These are phyloP conservation scores for Cardamine resedifolia DNA, from an alignment of 345 rosid species.

Conservation along the genomic window DNA sequence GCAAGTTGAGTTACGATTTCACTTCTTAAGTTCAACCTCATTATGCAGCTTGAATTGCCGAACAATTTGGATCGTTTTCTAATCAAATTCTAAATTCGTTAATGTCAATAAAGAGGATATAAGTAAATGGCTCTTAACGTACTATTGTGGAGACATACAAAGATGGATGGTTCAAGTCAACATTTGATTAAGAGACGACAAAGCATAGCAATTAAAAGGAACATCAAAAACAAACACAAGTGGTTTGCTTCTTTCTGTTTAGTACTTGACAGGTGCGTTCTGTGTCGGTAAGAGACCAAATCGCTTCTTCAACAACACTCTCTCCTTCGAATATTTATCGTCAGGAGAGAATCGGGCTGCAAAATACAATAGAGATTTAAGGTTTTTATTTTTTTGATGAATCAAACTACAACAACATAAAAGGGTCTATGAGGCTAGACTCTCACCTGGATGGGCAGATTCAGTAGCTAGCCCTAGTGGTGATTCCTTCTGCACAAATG, in stretches of 20 bases:
- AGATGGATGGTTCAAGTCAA: conserved; percentile 3
- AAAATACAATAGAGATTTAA: background rate
- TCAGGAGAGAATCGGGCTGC: conserved; percentile 93
- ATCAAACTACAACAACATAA: background rate
- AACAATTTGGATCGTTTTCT: background rate
- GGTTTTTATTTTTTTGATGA: background rate
- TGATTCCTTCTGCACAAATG: conserved; percentile 66
- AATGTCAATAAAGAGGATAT: background rate
- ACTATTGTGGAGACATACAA: conserved; percentile 6
- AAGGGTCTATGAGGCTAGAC: background rate
- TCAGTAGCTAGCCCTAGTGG: conserved; percentile 68
- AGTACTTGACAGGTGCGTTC: conserved; percentile 65
- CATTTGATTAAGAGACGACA: conserved; percentile 10
- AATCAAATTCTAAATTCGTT: background rate
- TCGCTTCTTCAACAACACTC: conserved; percentile 75
- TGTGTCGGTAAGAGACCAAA: conserved; percentile 81
- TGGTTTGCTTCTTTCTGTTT: background rate
- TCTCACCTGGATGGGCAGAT: conserved; percentile 90
- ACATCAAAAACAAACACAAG: conserved; percentile 12
- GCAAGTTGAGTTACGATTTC: background rate
- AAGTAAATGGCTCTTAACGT: conserved; percentile 2
- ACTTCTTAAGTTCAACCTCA: background rate
- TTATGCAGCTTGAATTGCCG: background rate
- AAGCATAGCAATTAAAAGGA: background rate
- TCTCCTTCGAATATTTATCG: conserved; percentile 77